Evolutionary conservation across 495 filamentous ascomycete genomes (phyloP), one percentile per base, ranked within the genome.

Genomic region (Astrothelium subdiscretum): DNA sequence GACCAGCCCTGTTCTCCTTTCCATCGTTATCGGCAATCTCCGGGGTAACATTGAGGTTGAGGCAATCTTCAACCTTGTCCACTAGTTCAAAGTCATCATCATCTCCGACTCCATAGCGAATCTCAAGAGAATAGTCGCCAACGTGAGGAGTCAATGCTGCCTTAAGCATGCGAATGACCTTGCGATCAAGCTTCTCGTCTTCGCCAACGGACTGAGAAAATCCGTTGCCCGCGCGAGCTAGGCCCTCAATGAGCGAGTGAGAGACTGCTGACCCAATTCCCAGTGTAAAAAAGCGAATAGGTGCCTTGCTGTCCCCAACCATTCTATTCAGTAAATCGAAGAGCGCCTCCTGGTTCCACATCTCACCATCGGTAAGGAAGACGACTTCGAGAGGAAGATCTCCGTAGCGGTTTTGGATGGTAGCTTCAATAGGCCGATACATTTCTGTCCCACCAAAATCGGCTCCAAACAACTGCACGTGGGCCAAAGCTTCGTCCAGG

Each of bases 401-500:
- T 15, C 65, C 68, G 66, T 76, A 77, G 32, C 81, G 77, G 26
- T 72, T 74, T 52, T 80, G 65, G 57, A 88, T 77, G 0, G 80
- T 73, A 1, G 74, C 77, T 44, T 77, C 69, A 20, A 89, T 63
- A 0, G 87, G 83, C 0, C 35, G 8, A 58, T 78, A 72, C 69
- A 88, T 87, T 44, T 89, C 78, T 1, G 87, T 90, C n/a, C 87
- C 86, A n/a, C 87, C 86, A 69, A 79, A 80, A 58, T 81, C 65
- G 1, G 83, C 77, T 0, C 20, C 26, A 58, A 89, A 78, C 0
- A n/a, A 61, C 5, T 79, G 63, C 5, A 83, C 75, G 65, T 85
- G 78, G 0, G 18, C 12, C 3, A 81, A 67, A 0, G 87, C 87
- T 59, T 76, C 57, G 0, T 77, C 63, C 2, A 89, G 69, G 6